Conservation (phyloP, 2,329 filamentous ascomycete genomes). For the Penicillium freii region DNA sequence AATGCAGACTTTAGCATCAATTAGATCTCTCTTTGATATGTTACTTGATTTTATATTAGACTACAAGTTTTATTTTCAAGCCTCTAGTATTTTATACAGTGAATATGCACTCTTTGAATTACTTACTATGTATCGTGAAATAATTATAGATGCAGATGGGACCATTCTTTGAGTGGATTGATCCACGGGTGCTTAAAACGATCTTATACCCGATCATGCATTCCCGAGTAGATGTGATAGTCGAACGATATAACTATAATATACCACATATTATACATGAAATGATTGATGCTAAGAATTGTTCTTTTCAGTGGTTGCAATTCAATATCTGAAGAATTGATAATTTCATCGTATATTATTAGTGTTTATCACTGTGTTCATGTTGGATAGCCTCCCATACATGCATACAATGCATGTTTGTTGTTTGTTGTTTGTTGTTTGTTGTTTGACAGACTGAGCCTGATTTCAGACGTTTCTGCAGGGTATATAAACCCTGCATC, state of each 20-base stretch:
- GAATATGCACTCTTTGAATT: no score
- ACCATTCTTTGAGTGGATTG: neutral
- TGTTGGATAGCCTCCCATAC: no score
- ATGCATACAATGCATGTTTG: no score
- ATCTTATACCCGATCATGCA: no score
- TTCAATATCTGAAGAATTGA: neutral
- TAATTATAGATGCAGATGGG: neutral
- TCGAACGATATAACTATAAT: neutral
- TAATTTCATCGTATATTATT: neutral
- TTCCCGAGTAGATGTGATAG: neutral
- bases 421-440: no score
- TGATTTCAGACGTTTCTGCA: no score
- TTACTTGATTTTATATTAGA: neutral
- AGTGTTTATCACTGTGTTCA: neutral
- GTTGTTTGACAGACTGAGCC: no score
- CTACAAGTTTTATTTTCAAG: no score
- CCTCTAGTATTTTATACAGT: neutral
- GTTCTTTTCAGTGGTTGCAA: neutral
- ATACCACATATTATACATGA: neutral
- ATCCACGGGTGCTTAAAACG: neutral
- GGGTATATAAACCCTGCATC: no score
- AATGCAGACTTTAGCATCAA: neutral
- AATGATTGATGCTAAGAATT: neutral
- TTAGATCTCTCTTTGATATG: no score
- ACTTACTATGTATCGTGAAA: no score